Evolutionary conservation across 352 stramenopile genomes (phyloP).

Genomic region (Sclerospora graminicola): DNA sequence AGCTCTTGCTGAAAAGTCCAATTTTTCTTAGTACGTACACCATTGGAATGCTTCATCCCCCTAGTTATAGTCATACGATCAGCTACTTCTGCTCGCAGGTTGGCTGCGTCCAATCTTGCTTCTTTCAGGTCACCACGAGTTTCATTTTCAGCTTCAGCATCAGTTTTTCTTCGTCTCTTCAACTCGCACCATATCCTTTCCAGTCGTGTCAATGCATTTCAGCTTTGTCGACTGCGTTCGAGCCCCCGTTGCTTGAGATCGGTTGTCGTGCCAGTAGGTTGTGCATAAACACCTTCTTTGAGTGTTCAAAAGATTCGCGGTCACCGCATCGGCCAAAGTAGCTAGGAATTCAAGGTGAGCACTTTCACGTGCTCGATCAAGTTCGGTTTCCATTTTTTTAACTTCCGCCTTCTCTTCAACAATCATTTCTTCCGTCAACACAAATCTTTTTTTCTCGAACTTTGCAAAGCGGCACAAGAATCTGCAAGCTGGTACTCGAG

Average conservation of each 20-base stretch:
- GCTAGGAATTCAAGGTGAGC: conserved; percentile 23
- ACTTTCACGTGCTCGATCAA: conserved; percentile 18
- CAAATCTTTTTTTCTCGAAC: conserved; percentile 21
- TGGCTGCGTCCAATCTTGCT: not conserved
- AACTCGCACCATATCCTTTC: conserved; percentile 13
- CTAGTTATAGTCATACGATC: conserved; percentile 11
- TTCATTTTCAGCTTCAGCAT: conserved; percentile 2
- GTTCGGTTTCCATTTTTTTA: conserved; percentile 14
- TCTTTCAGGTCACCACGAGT: conserved; percentile 14
- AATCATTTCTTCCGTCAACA: conserved; percentile 9
- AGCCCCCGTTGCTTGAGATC: conserved; percentile 12
- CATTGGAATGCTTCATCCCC: conserved; percentile 5
- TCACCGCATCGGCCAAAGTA: conserved; percentile 22
- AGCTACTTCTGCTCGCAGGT: conserved; percentile 10
- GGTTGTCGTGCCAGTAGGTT: conserved; percentile 6
- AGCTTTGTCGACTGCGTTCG: conserved; percentile 10
- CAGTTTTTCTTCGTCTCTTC: conserved; percentile 11
- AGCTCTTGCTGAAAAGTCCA: conserved; percentile 13
- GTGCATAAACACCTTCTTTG: conserved; percentile 10
- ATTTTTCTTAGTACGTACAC: conserved; percentile 7
- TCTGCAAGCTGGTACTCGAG: conserved; percentile 25
- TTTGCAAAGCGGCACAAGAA: conserved; percentile 7
- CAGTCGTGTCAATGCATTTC: conserved; percentile 10
- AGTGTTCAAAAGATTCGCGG: conserved; percentile 17
- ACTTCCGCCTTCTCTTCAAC: conserved; percentile 23